A percentile compares a stretch with the other conserved stretches of the same genome.
Conservation (phyloP, 768 basidiomycete genomes). For the Rhizopogon salebrosus region DNA sequence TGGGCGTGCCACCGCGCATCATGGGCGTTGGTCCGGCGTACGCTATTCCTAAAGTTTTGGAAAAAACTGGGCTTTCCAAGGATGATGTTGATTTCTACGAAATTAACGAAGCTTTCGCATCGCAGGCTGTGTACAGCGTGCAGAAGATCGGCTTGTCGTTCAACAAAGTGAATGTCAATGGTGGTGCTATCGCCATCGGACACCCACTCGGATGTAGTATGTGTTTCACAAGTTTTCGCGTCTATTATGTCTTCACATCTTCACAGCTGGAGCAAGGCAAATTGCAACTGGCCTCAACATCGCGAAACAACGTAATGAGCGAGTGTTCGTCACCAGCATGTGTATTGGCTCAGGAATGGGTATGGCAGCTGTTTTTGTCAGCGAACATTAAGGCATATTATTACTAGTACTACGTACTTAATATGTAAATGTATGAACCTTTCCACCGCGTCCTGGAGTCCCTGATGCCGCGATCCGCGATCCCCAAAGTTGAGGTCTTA, state of each 20-base stretch:
- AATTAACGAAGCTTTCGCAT: constrained; percentile 90
- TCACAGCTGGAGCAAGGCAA: constrained; percentile 75
- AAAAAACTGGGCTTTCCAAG: constrained; percentile 55
- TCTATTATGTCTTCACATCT: background rate
- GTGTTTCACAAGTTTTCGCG: constrained; percentile 25
- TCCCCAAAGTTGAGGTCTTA: too few relatives aligned
- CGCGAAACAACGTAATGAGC: constrained; percentile 68
- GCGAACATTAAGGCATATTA: constrained; percentile 55
- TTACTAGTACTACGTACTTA: background rate
- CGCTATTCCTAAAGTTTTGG: constrained; percentile 75
- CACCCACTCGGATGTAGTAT: constrained; percentile 83
- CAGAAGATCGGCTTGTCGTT: constrained; percentile 64
- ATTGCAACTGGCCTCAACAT: constrained; percentile 81
- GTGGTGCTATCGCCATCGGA: constrained; percentile 87
- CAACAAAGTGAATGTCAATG: constrained; percentile 81
- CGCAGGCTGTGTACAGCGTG: constrained; percentile 71
- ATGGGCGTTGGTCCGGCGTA: constrained; percentile 92
- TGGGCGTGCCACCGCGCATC: constrained; percentile 82
- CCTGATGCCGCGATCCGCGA: background rate
- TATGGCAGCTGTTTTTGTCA: constrained; percentile 84
- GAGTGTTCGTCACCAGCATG: constrained; percentile 87
- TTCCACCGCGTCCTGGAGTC: background rate
- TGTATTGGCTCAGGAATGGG: constrained; percentile 90
- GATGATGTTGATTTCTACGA: constrained; percentile 87
- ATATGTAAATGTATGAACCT: background rate